Percentiles rank a stretch among this genome's conserved stretches.
Evolutionary conservation across 2,329 filamentous ascomycete species (phyloP).

Genomic region (Bipolaris sorokiniana): DNA sequence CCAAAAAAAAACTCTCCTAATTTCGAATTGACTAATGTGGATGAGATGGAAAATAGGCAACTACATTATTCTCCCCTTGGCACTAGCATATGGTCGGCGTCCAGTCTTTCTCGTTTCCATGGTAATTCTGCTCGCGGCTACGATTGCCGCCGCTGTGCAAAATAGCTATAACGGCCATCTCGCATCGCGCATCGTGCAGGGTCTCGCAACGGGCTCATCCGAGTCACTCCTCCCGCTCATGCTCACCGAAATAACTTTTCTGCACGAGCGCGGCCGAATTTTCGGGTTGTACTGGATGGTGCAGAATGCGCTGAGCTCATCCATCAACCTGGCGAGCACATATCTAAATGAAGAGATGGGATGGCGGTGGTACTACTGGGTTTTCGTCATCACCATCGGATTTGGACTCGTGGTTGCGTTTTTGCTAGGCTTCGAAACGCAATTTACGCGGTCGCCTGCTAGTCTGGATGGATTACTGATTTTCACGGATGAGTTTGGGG

Average conservation of each 20-base stretch:
- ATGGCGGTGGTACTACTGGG: not conserved
- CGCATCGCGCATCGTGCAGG: not conserved
- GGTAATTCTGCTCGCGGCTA: not conserved
- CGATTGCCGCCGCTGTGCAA: not conserved
- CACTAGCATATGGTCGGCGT: not conserved
- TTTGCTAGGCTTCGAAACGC: not conserved
- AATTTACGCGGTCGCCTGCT: not conserved
- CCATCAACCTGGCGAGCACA: not conserved
- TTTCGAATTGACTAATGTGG: not conserved
- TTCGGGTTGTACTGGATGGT: not conserved
- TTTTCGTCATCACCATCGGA: not conserved
- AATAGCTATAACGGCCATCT: not conserved
- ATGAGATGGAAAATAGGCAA: not conserved
- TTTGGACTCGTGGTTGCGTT: not conserved
- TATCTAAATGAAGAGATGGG: not conserved
- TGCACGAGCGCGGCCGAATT: not conserved
- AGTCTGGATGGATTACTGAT: not conserved
- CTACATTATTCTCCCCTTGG: not conserved
- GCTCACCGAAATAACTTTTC: not conserved
- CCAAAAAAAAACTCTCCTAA: too few species aligned
- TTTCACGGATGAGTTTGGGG: not conserved
- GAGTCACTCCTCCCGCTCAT: not conserved
- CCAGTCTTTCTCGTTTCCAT: not conserved
- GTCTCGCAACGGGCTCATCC: not conserved
- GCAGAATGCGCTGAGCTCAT: not conserved